Evolutionary conservation across 2,329 filamentous ascomycete genomes (phyloP).

Genomic region (Sarocladium oryzae): DNA sequence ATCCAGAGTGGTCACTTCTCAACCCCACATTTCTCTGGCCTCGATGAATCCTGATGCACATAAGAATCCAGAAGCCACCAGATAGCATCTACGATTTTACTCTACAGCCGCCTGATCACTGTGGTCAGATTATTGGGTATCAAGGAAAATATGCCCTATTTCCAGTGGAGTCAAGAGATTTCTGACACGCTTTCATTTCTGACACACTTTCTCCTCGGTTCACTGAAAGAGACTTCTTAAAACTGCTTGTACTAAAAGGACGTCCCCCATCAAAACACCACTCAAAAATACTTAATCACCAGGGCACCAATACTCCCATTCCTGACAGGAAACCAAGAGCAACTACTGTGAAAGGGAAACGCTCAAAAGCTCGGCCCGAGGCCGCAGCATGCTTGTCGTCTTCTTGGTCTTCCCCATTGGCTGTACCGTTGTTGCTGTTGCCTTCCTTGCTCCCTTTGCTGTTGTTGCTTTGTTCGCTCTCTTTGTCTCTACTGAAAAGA

Average conservation of each 20-base stretch:
- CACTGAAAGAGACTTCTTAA: too few relatives aligned
- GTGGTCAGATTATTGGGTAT: too few relatives aligned
- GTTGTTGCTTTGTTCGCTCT: neutral
- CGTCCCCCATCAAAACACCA: too few relatives aligned
- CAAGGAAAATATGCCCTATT: too few relatives aligned
- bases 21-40: neutral
- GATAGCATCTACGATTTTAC: too few relatives aligned
- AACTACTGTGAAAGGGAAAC: neutral
- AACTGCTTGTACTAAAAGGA: too few relatives aligned
- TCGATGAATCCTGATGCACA: too few relatives aligned
- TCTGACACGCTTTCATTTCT: too few relatives aligned
- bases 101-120: too few relatives aligned
- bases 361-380: neutral
- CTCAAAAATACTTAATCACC: neutral
- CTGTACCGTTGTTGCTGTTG: neutral
- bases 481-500: neutral
- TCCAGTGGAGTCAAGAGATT: too few relatives aligned
- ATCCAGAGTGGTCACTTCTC: neutral
- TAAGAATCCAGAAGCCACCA: too few relatives aligned
- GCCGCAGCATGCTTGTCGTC: neutral
- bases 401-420: neutral
- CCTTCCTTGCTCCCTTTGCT: neutral
- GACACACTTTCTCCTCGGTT: too few relatives aligned
- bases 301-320: conserved; percentile 1
- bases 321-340: neutral